These are phyloP conservation scores for Lepidium aucheri DNA, from an alignment of 345 rosid species.

Conservation along the genomic window DNA sequence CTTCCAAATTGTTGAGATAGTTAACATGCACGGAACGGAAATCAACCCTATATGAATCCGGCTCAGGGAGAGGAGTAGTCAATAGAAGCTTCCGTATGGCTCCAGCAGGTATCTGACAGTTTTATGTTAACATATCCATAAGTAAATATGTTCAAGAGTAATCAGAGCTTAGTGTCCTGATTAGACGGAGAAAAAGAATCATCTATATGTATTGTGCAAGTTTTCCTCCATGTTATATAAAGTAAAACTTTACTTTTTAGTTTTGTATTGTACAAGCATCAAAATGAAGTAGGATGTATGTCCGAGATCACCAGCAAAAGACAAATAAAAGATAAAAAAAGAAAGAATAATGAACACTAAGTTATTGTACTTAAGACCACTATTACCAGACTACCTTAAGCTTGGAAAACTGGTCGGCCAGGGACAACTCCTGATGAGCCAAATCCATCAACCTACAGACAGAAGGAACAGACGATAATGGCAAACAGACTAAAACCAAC, in stretches of 20 bases:
- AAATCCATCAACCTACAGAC: conserved; percentile 72
- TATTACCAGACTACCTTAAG: conserved; percentile 52
- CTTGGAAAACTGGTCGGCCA: conserved; percentile 82
- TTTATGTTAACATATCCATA: neutral
- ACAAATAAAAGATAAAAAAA: neutral
- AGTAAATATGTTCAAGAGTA: conserved; percentile 4
- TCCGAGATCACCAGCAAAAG: conserved; percentile 1
- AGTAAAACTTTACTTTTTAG: neutral
- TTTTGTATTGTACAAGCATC: neutral
- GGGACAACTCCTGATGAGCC: conserved; percentile 80
- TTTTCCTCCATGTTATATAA: conserved; percentile 2
- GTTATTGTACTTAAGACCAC: neutral
- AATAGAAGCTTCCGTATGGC: conserved; percentile 59
- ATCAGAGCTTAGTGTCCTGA: conserved; percentile 7
- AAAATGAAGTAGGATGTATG: neutral
- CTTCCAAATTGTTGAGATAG: conserved; percentile 94
- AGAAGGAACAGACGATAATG: conserved; percentile 9
- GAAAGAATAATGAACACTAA: neutral
- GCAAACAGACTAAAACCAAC: neutral
- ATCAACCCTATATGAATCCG: conserved; percentile 68
- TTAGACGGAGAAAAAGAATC: neutral
- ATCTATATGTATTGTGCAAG: neutral
- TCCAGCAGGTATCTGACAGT: conserved; percentile 60
- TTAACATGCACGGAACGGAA: conserved; percentile 85
- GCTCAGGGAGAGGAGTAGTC: conserved; percentile 60